These are phyloP conservation scores for Cystobasidium onofrii DNA, from an alignment of 768 basidiomycete genomes.

Conservation along the genomic window DNA sequence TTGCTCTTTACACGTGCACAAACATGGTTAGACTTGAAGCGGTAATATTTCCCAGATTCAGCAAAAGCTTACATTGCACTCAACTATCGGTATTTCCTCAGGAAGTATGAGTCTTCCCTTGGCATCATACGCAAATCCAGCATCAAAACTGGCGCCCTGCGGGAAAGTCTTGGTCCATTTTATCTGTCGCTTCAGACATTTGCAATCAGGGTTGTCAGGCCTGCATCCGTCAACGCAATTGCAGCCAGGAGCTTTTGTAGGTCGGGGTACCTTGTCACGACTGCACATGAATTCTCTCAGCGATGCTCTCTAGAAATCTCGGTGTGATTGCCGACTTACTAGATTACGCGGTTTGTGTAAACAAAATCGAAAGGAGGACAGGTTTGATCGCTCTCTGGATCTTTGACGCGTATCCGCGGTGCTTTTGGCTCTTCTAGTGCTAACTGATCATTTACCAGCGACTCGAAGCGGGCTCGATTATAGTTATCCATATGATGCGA, in stretches of 20 bases:
- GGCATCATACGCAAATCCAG: slow-evolving; percentile 13
- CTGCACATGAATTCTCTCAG: neutral
- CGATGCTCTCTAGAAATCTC: neutral
- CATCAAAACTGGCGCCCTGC: neutral
- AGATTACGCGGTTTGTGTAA: slow-evolving; percentile 22
- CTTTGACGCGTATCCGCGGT: neutral
- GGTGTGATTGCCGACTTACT: neutral
- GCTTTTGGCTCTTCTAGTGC: neutral
- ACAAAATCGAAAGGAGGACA: slow-evolving; percentile 19
- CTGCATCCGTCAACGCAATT: slow-evolving; percentile 13
- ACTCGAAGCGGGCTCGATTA: neutral
- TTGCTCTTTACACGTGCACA: neutral
- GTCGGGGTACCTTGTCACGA: neutral
- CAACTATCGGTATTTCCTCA: neutral
- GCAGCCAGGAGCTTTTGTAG: neutral
- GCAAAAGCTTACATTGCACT: slow-evolving; percentile 18
- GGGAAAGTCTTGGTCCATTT: neutral
- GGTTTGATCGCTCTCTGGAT: neutral
- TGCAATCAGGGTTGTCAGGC: neutral
- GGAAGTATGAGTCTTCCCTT: neutral
- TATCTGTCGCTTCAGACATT: slow-evolving; percentile 3
- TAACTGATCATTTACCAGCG: slow-evolving; percentile 2
- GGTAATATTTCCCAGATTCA: too few species aligned
- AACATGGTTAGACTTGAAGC: too few species aligned
- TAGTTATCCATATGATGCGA: neutral